Evolutionary conservation across 257 asterid species (phyloP), one percentile per base, ranked within the genome.

Genomic region (Verbena officinalis): DNA sequence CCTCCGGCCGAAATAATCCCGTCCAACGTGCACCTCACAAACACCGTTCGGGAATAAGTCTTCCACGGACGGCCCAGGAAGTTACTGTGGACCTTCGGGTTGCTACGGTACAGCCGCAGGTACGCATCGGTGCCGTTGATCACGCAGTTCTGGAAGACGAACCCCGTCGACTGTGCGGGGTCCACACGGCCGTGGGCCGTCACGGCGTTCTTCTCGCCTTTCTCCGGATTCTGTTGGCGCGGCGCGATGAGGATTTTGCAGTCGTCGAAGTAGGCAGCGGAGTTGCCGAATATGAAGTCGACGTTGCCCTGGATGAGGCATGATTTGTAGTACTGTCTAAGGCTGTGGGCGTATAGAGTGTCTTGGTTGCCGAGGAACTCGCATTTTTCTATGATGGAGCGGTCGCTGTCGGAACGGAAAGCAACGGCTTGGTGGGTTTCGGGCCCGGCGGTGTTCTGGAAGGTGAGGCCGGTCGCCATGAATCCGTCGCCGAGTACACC

Each of bases 11-110:
- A 8, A 10, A 83, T 20, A 3, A 83, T 51, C 7, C 48, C 79
- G 72, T 68, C 84, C 80, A 83, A 24, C 0, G 55, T 62, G 19
- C 81, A 76, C 4, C 33, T 24, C 0, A 84, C 10, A 14, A 84
- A 84, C 9, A 84, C 75, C 0, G 87, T 74, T 72, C 90, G 61
- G 0, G 90, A 81, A 3, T 73, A 84, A 51, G 69, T 80, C 62
- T 84, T 84, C 90, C 90, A 84, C 12, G 90, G 90, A 81, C 90
- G 65, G 0, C 90, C 90, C 4, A 84, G 56, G 75, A 50, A 84
- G 27, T 45, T 84, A 1, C 6, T 44, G 5, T 78, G 87, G 31
- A 50, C 73, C 42, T 66, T 62, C 0, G 83, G 87, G 5, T 80
- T 84, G 16, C 61, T 31, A 0, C 46, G 43, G 63, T 74, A 84